Base-by-base conservation (phyloP, 129 eudicot genomes). In the Lactuca saligna region DNA sequence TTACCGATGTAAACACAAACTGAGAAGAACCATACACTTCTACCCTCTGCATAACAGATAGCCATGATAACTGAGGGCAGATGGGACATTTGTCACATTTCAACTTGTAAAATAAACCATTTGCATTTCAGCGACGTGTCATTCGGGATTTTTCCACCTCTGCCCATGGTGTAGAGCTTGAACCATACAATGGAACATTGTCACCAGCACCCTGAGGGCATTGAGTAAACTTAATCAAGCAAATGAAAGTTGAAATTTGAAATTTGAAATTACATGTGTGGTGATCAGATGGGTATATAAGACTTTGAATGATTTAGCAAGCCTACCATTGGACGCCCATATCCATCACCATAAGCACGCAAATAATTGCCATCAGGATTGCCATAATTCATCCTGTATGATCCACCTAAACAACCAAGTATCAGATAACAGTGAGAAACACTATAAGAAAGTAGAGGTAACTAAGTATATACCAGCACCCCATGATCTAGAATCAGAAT, bases 401-500 rank as follows among this genome's bases (percentile, higher is more conserved):
- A 37, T 62, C 90, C 94, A 82, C 93, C 96, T 89, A 64, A 10
- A 73, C 63, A 73, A 57, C 10, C 25, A 69, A 32, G 68, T 49
- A 65, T 66, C 55, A 17, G 38, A 7, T 51, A 42, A 35, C 44
- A 58, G 37, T 25, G 32, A 61, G 63, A 41, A 39, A 69, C 5
- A 11, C 33, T 51, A 67, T 25, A 20, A 17, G 34, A 35, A 68
- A 44, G 42, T 13, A 70, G 38, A 56, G 44, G 34, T 20, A 56
- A 16, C 64, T 14, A 55, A 61, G 15, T 34, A 61, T 7, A 61
- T 72, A 90, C 95, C 97, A 73, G 88, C 69, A 77, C 73, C 72
- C 94, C 88, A 84, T 9, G 84, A 69, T 84, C 90, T 78, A 55
- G 69, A 78, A 79, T 83, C 84, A 64, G 86, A 66, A 79, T 33